Evolutionary conservation across 2,329 filamentous ascomycete genomes (phyloP).

Genomic region (Aschersonia sp.): DNA sequence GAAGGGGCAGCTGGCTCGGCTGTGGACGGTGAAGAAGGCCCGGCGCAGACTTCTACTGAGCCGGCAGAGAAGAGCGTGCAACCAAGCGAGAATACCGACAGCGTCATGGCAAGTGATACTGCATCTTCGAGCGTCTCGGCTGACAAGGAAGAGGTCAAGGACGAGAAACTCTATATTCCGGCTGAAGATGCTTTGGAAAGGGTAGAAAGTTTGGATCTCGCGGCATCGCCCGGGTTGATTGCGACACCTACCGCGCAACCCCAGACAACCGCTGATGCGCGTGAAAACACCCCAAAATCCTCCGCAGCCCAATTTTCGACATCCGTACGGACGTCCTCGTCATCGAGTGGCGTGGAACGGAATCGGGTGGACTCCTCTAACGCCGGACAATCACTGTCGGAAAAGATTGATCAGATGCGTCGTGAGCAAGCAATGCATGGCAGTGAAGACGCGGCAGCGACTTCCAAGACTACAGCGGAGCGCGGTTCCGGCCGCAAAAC

Average conservation of each 20-base stretch:
- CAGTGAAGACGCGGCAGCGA: conserved; percentile 11
- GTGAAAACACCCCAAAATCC: conserved; percentile 1
- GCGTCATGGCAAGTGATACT: conserved; percentile 17
- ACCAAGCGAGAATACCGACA: conserved; percentile 23
- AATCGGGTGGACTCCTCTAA: conserved; percentile 7
- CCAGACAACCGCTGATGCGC: background rate
- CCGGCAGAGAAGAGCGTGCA: conserved; percentile 31
- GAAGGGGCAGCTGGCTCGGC: conserved; percentile 47
- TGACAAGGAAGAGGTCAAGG: conserved; percentile 10
- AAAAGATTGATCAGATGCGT: conserved; percentile 36
- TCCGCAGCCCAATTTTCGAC: background rate
- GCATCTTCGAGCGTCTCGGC: conserved; percentile 10
- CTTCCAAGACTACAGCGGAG: conserved; percentile 15
- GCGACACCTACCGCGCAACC: conserved; percentile 9
- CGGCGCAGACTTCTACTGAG: conserved; percentile 30
- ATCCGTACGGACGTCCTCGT: conserved; percentile 8
- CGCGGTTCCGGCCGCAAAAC: conserved; percentile 28
- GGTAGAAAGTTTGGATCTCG: conserved; percentile 36
- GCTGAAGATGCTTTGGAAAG: conserved; percentile 25
- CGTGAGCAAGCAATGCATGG: conserved; percentile 26
- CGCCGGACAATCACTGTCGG: conserved; percentile 18
- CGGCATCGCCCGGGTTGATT: conserved; percentile 16
- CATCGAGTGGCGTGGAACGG: conserved; percentile 8
- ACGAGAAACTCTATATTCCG: conserved; percentile 14
- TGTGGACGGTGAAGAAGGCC: conserved; percentile 32